These are phyloP conservation scores for Plasmodium coatneyi DNA, from an alignment of 169 alveolate species.

Conservation along the genomic window DNA sequence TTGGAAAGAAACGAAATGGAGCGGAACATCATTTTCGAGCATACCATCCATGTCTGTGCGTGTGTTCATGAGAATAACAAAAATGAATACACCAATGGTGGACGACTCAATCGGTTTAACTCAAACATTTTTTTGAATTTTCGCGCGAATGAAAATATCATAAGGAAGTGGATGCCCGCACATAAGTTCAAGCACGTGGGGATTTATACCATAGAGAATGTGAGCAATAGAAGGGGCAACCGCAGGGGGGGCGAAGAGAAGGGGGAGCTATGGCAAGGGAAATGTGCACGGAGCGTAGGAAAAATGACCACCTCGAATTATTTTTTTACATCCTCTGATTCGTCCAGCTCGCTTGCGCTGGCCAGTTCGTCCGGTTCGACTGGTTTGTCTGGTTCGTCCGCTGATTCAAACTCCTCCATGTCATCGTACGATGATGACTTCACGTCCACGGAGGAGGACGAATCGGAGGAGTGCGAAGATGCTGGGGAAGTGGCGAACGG, in stretches of 20 bases:
- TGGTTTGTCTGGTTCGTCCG: background rate
- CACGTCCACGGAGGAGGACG: slow-evolving; percentile 1
- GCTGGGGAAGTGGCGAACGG: background rate
- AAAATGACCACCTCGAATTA: slow-evolving; percentile 7
- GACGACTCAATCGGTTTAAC: background rate
- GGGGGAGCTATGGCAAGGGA: background rate
- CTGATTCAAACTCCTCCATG: background rate
- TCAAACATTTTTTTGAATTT: slow-evolving; percentile 57
- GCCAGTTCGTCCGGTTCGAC: background rate
- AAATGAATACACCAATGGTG: background rate
- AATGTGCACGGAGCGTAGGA: background rate
- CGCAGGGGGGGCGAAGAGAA: background rate
- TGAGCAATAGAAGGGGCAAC: background rate
- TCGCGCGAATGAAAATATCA: slow-evolving; percentile 45
- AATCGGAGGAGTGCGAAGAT: background rate
- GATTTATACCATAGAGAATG: slow-evolving; percentile 69
- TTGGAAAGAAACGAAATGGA: slow-evolving; percentile 59
- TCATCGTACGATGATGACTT: background rate
- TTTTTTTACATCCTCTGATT: slow-evolving; percentile 53
- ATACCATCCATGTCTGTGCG: slow-evolving; percentile 73
- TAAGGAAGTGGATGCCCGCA: slow-evolving; percentile 70
- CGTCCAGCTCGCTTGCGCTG: background rate
- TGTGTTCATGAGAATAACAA: slow-evolving; percentile 67
- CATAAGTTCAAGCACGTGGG: slow-evolving; percentile 74
- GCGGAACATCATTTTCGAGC: slow-evolving; percentile 69